phyloP scores from a whole-genome alignment of 202 grass and related monocot species.

The Carex arenaria region DNA sequence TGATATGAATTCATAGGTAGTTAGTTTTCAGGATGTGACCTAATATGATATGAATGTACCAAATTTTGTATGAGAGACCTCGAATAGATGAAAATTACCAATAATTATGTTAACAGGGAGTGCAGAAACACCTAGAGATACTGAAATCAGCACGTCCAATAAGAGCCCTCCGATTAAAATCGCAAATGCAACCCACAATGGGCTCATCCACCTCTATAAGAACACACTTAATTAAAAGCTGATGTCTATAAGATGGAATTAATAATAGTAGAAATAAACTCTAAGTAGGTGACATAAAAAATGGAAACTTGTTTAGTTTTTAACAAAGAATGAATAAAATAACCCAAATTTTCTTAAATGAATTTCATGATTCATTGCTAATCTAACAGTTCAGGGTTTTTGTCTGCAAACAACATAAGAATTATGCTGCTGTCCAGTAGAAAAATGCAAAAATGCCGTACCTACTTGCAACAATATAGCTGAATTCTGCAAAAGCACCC shows the following conservation, averaged over 20 bases:
- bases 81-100: slow-evolving; percentile 39
- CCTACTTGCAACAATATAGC: not conserved
- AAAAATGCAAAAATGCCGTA: not conserved
- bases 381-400: not conserved
- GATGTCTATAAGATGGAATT: slow-evolving; percentile 36
- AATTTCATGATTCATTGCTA: not conserved
- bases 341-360: not conserved
- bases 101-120: slow-evolving; percentile 98
- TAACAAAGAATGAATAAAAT: not conserved
- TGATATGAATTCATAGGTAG: not conserved
- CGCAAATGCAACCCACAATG: slow-evolving; percentile 96
- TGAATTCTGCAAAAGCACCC: not conserved
- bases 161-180: slow-evolving; percentile 97
- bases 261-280: not conserved
- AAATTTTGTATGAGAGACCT: not conserved
- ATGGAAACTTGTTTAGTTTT: not conserved
- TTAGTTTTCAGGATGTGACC: not conserved
- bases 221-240: slow-evolving; percentile 25
- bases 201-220: slow-evolving; percentile 89
- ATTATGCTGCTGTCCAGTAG: not conserved
- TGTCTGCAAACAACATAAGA: not conserved
- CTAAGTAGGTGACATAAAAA: not conserved
- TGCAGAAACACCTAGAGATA: slow-evolving; percentile 93
- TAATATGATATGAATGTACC: not conserved
- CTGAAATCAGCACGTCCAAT: slow-evolving; percentile 94